Evolutionary conservation across 371 early-diverging fungal genomes (phyloP), one percentile per base, ranked within the genome.

Genomic region (Lichtheimia ramosa): DNA sequence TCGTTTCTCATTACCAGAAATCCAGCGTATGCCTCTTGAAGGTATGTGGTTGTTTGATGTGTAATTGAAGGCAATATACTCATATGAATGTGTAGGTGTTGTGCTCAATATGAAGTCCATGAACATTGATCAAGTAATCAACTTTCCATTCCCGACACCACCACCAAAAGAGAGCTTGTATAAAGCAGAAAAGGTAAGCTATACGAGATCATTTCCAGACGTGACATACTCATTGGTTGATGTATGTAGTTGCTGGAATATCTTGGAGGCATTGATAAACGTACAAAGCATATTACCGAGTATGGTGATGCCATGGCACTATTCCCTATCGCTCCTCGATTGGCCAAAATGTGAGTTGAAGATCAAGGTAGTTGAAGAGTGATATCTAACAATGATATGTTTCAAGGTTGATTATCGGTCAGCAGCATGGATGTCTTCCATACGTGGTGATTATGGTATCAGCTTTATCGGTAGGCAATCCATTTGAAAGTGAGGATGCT

Each of bases 21-120:
- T 99, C 65, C 75, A 92, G 62, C 85, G 92, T 51, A 92, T 94
- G 77, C 97, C 99, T 15, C 93, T 99, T 46, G 98, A 98, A 74
- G 93, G 75, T 70, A 51, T 16, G 49, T 43, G 10, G 10, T 34
- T 34, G 6, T 34, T 27, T 27, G 51, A 14, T 13, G 14, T 5
- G 23, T 0, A 2, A 23, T 3, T 4, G 2, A 39, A 34, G 15
- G 40, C 6, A 23, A 54, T 12, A 8, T 18, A 16, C n/a, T 23
- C 28, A n/a, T 27, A 7, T 3, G 16, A 15, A 2, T 34, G 34
- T 34, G 3, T 40, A 73, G 81, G 91, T 63, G 92, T 95, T 12
- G 93, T 99, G 3, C 77, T 99, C 51, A 90, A 89, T 66, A 96
- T 99, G 95, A 97, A 98, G 76, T 70, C 90, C 14, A 94, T 99